Evolutionary conservation across 2,329 filamentous ascomycete genomes (phyloP), one percentile per base, ranked within the genome.

Genomic region (Berkeleyomyces basicola): DNA sequence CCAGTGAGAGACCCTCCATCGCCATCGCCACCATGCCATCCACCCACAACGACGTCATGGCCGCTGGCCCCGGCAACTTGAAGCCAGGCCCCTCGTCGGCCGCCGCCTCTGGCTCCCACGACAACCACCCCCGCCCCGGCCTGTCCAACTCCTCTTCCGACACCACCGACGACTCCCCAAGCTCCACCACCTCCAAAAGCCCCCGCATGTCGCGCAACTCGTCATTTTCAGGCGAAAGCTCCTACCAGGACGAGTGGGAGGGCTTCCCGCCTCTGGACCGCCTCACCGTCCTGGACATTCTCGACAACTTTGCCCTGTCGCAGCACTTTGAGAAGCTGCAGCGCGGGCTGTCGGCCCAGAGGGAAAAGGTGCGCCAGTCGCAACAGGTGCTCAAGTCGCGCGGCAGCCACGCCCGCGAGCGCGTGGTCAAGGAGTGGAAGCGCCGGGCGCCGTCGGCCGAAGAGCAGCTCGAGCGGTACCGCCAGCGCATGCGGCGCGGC

Each of bases 291-390:
- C 90, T 99, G 69, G 93, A 99, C 71, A 80, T 99, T 58, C 82
- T 99, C 67, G 92, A 96, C 74, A 97, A 96, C 71, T 84, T 99
- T 66, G 88, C 91, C 4, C 78, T 99, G 40, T 87, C 90, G 0
- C 88, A 95, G 70, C 88, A 92, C 68, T 80, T 99, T 23, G 93
- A 97, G 74, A 93, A 88, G 76, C 80, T 96, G 67, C 91, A 96
- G 70, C 86, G 82, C 68, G 87, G 88, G 44, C 79, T 97, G 64
- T 86, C 86, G 37, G 82, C 84, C 4, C 91, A 96, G 74, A 92
- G 85, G 3, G 85, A 93, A 68, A 93, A 88, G 73, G 86, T 97
- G 40, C 85, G 85, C 66, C 84, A 84, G 70, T 92, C 93, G 65
- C 83, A 88, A 69, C 87, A 93, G 71, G 90, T 83, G 64, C 74